Conservation (phyloP, 768 basidiomycete genomes). For the Podaxis rugospora region DNA sequence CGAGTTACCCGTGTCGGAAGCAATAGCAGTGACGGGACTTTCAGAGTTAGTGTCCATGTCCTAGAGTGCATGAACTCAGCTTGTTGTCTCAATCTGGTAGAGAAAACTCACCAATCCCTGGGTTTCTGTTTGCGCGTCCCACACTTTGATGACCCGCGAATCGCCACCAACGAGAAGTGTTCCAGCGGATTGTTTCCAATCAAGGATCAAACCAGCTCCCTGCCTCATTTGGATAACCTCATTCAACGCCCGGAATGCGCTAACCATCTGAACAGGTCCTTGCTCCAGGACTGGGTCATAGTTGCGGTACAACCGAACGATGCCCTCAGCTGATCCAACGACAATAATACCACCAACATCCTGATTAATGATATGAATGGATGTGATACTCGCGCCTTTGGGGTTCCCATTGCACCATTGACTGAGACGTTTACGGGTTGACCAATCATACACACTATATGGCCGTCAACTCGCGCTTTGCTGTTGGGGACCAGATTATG, state of each 20-base stretch:
- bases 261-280: conserved; percentile 85
- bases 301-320: conserved; percentile 88
- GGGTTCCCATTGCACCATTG: conserved; percentile 90
- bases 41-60: conserved; percentile 88
- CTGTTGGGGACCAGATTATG: conserved; percentile 4
- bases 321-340: conserved; percentile 88
- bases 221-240: conserved; percentile 73
- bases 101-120: conserved; percentile 55
- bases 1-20: conserved; percentile 69
- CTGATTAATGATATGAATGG: conserved; percentile 91
- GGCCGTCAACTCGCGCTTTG: conserved; percentile 1
- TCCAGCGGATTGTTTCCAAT: conserved; percentile 91
- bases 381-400: conserved; percentile 77
- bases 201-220: conserved; percentile 80
- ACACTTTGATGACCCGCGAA: conserved; percentile 80
- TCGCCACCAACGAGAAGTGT: conserved; percentile 89
- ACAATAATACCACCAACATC: conserved; percentile 89
- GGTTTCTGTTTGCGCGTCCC: conserved; percentile 93
- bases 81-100: not conserved
- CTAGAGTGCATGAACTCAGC: conserved; percentile 33
- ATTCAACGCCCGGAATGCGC: conserved; percentile 85
- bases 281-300: conserved; percentile 75
- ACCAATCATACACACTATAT: conserved; percentile 92
- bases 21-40: conserved; percentile 82
- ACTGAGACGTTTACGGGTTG: conserved; percentile 68